Evolutionary conservation across 352 stramenopile genomes (phyloP).

Genomic region (Halophytophthora batemanensis): DNA sequence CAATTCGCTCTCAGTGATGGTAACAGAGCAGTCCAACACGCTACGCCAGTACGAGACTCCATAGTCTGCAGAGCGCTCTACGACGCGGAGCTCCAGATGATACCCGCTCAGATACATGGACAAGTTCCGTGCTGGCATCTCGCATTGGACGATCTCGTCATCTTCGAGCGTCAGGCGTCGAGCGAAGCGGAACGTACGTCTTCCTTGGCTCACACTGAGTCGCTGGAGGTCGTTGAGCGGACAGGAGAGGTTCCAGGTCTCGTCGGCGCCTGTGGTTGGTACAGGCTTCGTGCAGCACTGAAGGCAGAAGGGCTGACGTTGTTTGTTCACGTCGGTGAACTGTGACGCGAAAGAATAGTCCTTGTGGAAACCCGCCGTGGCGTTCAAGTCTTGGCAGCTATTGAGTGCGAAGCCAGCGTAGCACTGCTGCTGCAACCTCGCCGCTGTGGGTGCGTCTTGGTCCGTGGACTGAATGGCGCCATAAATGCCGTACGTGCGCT

Average conservation of each 20-base stretch:
- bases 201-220: slow-evolving; percentile 63
- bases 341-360: slow-evolving; percentile 53
- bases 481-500: slow-evolving; percentile 60
- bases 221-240: slow-evolving; percentile 63
- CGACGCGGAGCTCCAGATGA: slow-evolving; percentile 47
- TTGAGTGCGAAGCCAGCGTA: slow-evolving; percentile 65
- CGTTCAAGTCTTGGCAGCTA: slow-evolving; percentile 50
- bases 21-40: slow-evolving; percentile 63
- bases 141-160: slow-evolving; percentile 48
- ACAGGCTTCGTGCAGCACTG: slow-evolving; percentile 77
- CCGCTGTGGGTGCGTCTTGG: slow-evolving; percentile 27
- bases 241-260: slow-evolving; percentile 77
- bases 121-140: slow-evolving; percentile 47
- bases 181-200: slow-evolving; percentile 56
- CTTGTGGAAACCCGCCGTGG: slow-evolving; percentile 35
- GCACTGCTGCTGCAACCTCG: slow-evolving; percentile 48
- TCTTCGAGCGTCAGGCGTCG: slow-evolving; percentile 49
- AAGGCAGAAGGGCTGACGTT: slow-evolving; percentile 51
- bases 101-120: slow-evolving; percentile 60
- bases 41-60: slow-evolving; percentile 63
- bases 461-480: slow-evolving; percentile 54
- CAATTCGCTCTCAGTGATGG: slow-evolving; percentile 41
- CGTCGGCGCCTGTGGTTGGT: slow-evolving; percentile 46
- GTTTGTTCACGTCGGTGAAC: slow-evolving; percentile 44
- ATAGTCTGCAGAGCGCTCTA: slow-evolving; percentile 42